Evolutionary conservation across 768 basidiomycete species (phyloP).

Genomic region (Amanita thiersii): DNA sequence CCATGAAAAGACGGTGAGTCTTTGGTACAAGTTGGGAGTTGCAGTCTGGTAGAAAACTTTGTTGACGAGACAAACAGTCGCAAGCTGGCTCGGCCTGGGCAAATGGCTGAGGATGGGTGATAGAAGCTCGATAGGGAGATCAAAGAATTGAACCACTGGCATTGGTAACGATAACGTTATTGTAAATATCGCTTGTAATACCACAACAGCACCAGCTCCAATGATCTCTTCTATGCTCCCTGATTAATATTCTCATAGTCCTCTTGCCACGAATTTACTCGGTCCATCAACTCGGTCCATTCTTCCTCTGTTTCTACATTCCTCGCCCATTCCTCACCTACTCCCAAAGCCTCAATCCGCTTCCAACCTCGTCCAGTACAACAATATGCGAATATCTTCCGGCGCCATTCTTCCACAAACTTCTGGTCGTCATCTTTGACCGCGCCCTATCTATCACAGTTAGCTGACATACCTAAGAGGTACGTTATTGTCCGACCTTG

Average conservation of each 20-base stretch:
- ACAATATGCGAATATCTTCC: conserved; percentile 23
- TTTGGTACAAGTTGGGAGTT: conserved; percentile 44
- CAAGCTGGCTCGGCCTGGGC: conserved; percentile 43
- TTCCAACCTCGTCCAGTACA: conserved; percentile 35
- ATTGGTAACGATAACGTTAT: not conserved
- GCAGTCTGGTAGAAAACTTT: conserved; percentile 46
- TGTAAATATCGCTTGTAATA: not conserved
- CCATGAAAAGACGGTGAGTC: conserved; percentile 62
- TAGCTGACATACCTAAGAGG: not conserved
- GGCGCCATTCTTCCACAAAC: conserved; percentile 45
- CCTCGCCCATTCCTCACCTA: conserved; percentile 32
- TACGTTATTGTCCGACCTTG: conserved; percentile 12
- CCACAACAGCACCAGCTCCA: too few relatives aligned
- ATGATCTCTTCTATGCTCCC: too few relatives aligned
- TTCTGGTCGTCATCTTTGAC: conserved; percentile 33
- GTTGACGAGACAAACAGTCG: conserved; percentile 47
- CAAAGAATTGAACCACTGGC: conserved; percentile 35
- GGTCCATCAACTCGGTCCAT: conserved; percentile 40
- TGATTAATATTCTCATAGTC: too few relatives aligned
- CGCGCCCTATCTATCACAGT: conserved; percentile 18
- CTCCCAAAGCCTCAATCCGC: conserved; percentile 32
- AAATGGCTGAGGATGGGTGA: conserved; percentile 46
- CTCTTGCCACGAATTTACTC: conserved; percentile 40
- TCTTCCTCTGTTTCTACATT: conserved; percentile 41
- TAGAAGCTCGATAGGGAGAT: conserved; percentile 62